These are phyloP conservation scores for Cladosporium sp. DNA, from an alignment of 2,329 filamentous ascomycete genomes.

Conservation along the genomic window DNA sequence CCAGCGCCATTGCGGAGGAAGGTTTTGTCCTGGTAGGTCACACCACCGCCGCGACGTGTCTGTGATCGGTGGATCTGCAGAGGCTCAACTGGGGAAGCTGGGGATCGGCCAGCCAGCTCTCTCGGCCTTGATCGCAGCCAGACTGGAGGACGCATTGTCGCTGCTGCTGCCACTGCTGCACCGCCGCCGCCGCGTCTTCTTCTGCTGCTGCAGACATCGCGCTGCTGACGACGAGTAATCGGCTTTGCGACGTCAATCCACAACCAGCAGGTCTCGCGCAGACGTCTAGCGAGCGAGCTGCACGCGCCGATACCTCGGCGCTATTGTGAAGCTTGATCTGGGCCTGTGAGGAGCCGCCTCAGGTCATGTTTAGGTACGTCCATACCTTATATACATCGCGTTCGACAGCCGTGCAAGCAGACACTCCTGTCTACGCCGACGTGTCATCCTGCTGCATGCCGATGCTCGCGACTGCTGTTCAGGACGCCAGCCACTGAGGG, in stretches of 20 bases:
- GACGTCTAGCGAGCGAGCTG: neutral
- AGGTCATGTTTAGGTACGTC: slow-evolving; percentile 7
- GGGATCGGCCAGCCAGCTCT: neutral
- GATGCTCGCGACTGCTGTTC: neutral
- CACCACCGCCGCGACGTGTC: neutral
- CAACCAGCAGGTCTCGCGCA: neutral
- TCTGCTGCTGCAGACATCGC: neutral
- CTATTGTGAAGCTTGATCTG: slow-evolving; percentile 7
- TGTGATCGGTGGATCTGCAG: slow-evolving; percentile 5
- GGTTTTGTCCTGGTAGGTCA: neutral
- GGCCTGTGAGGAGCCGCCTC: neutral
- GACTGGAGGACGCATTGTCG: neutral
- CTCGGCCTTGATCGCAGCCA: neutral
- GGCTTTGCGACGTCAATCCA: neutral
- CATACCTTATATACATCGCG: neutral
- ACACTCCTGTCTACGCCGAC: neutral
- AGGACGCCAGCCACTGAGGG: neutral
- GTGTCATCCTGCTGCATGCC: no score
- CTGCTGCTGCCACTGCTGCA: neutral
- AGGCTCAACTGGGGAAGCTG: slow-evolving; percentile 2
- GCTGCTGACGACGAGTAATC: neutral
- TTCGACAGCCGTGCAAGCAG: neutral
- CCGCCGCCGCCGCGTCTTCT: neutral
- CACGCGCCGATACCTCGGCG: neutral
- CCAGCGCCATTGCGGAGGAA: neutral